Percentiles rank a stretch among this genome's conserved stretches.
Conservation (phyloP, 768 basidiomycete species). For the Gymnopilus dilepis region DNA sequence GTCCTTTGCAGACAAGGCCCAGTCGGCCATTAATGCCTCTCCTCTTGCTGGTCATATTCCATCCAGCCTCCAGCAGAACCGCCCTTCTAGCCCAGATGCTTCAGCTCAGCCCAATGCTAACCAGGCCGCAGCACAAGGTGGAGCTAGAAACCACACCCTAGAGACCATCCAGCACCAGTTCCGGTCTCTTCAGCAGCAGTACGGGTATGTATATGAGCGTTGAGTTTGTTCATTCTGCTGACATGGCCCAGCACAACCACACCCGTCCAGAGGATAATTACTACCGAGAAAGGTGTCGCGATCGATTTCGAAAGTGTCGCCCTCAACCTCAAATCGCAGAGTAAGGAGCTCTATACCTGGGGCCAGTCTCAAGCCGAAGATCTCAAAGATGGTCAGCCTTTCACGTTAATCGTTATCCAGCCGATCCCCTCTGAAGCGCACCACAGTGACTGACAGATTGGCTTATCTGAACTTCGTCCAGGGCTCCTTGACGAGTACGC, state of each 20-base stretch:
- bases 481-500: slow-evolving; percentile 65
- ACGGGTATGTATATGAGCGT: slow-evolving; percentile 57
- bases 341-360: slow-evolving; percentile 88
- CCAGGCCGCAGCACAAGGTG: slow-evolving; percentile 47
- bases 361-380: slow-evolving; percentile 75
- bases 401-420: slow-evolving; percentile 1
- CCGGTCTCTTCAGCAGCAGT: slow-evolving; percentile 75
- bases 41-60: slow-evolving; percentile 63
- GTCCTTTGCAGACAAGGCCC: slow-evolving; percentile 78
- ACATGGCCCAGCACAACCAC: slow-evolving; percentile 50
- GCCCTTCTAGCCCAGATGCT: slow-evolving; percentile 42
- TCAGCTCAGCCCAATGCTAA: slow-evolving; percentile 46
- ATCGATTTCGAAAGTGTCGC: slow-evolving; percentile 73
- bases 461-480: slow-evolving; percentile 83
- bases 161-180: slow-evolving; percentile 75
- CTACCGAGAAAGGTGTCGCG: slow-evolving; percentile 76
- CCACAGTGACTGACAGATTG: slow-evolving; percentile 74
- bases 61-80: slow-evolving; percentile 33
- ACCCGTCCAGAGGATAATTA: slow-evolving; percentile 81
- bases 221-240: neutral
- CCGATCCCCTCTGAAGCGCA: slow-evolving; percentile 12
- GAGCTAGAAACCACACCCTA: slow-evolving; percentile 58
- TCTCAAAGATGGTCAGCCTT: slow-evolving; percentile 70
- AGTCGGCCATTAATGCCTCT: slow-evolving; percentile 67
- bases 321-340: slow-evolving; percentile 70